A percentile compares a stretch with the other conserved stretches of the same genome.
phyloP scores from a whole-genome alignment of 257 asterid species.

The Solanum dulcamara region DNA sequence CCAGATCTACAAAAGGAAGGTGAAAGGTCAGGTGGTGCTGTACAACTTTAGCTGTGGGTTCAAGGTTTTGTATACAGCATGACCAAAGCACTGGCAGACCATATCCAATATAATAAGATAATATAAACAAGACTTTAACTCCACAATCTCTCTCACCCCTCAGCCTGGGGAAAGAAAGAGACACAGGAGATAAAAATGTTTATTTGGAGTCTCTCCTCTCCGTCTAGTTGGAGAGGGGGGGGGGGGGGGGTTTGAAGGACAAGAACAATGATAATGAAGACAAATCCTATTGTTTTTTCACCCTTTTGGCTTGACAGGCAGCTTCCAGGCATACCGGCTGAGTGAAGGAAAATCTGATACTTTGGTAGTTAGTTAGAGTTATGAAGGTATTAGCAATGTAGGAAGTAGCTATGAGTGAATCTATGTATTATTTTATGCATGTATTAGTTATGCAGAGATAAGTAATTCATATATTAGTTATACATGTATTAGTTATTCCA shows the following conservation, averaged over 20 bases:
- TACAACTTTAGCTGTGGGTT: not conserved
- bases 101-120: not conserved
- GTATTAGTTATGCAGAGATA: too few species aligned
- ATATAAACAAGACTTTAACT: not conserved
- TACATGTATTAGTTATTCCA: not conserved
- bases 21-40: not conserved
- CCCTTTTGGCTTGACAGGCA: not conserved
- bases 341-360: not conserved
- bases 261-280: not conserved
- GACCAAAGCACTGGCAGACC: not conserved
- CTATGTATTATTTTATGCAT: not conserved
- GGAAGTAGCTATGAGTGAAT: not conserved
- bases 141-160: not conserved
- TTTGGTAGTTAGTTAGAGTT: not conserved
- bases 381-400: not conserved
- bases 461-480: too few species aligned
- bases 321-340: not conserved
- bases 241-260: not conserved
- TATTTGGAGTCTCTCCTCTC: not conserved
- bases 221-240: not conserved
- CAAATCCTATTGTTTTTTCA: not conserved
- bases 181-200: not conserved
- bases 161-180: not conserved
- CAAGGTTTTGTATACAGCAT: not conserved
- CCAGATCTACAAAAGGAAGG: slow-evolving; percentile 48